phyloP scores from a whole-genome alignment of 148 eudicot genomes.

The Heliamphora exappendiculata region DNA sequence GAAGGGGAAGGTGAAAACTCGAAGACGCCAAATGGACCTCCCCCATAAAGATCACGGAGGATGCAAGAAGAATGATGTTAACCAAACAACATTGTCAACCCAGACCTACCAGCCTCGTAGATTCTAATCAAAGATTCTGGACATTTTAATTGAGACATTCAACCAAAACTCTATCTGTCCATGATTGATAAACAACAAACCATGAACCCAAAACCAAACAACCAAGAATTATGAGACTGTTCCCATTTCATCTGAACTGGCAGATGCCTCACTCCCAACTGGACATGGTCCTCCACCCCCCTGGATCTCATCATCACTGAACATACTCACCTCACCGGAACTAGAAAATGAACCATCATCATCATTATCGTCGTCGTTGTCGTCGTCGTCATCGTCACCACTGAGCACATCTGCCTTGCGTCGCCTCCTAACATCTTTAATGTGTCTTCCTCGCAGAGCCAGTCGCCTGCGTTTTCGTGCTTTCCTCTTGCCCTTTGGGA shows the following conservation, averaged over 20 bases:
- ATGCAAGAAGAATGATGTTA: background rate
- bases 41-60: background rate
- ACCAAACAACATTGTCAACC: background rate
- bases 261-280: slow-evolving; percentile 50
- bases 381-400: slow-evolving; percentile 52
- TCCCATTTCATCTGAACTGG: slow-evolving; percentile 53
- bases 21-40: background rate
- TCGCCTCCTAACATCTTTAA: slow-evolving; percentile 51
- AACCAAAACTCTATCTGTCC: background rate
- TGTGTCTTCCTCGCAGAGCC: slow-evolving; percentile 53
- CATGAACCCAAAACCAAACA: too few species aligned
- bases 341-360: slow-evolving; percentile 50
- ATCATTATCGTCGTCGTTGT: too few species aligned
- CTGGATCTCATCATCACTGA: slow-evolving; percentile 60
- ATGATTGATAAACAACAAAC: background rate
- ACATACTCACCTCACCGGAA: slow-evolving; percentile 55
- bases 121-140: background rate
- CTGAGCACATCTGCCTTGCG: slow-evolving; percentile 43
- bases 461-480: slow-evolving; percentile 68
- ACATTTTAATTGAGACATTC: background rate
- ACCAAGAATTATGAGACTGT: slow-evolving; percentile 14
- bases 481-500: slow-evolving; percentile 77
- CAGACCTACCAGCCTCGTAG: background rate
- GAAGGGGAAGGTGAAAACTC: background rate
- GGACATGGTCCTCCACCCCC: slow-evolving; percentile 42